phyloP scores from a whole-genome alignment of 352 stramenopile species.

The Phytophthora sp. region DNA sequence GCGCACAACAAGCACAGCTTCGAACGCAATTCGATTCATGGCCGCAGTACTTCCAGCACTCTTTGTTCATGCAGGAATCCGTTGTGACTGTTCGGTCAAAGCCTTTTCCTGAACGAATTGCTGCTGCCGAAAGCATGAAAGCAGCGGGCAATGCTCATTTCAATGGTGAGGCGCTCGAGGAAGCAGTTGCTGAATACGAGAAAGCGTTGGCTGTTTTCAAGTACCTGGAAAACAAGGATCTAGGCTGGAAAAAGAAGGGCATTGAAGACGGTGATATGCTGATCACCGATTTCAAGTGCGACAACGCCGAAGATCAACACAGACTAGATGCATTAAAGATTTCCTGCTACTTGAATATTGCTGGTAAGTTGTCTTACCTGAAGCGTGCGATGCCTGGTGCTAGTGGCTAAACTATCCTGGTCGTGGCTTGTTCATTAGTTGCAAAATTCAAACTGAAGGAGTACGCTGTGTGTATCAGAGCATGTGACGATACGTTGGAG shows the following conservation, averaged over 20 bases:
- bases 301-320: conserved; percentile 46
- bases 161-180: conserved; percentile 49
- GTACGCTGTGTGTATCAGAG: conserved; percentile 56
- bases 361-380: conserved; percentile 46
- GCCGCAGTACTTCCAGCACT: conserved; percentile 89
- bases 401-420: no score
- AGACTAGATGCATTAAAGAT: conserved; percentile 62
- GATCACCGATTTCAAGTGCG: conserved; percentile 59
- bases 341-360: conserved; percentile 85
- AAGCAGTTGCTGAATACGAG: conserved; percentile 84
- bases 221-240: conserved; percentile 80
- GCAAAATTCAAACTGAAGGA: conserved; percentile 85
- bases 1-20: conserved; percentile 79
- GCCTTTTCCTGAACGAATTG: conserved; percentile 59
- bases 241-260: conserved; percentile 87
- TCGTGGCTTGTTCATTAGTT: no score
- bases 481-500: conserved; percentile 74
- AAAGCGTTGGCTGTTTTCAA: conserved; percentile 87
- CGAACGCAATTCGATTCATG: conserved; percentile 76
- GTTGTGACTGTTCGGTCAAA: conserved; percentile 52
- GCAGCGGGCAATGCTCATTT: conserved; percentile 68
- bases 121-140: conserved; percentile 74
- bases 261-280: conserved; percentile 83
- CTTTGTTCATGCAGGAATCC: conserved; percentile 87
- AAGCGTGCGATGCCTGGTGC: no score